Evolutionary conservation across 768 basidiomycete genomes (phyloP).

Genomic region (Cyathus striatus): DNA sequence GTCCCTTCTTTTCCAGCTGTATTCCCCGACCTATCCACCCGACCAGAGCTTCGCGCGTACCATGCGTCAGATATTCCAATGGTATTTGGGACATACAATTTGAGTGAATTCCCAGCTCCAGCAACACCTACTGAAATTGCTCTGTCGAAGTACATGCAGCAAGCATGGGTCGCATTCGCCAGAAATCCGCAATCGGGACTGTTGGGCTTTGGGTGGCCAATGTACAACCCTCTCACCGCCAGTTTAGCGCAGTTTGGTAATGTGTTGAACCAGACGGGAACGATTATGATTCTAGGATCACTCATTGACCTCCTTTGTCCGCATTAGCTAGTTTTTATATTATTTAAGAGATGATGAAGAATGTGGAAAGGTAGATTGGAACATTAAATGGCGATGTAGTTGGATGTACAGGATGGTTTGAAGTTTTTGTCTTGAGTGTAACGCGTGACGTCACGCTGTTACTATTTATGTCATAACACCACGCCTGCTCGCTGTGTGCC

Average conservation of each 20-base stretch:
- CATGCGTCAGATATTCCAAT: slow-evolving; percentile 34
- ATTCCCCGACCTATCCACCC: slow-evolving; percentile 28
- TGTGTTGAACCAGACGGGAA: slow-evolving; percentile 12
- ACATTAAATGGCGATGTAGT: too few relatives aligned
- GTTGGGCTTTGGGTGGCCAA: slow-evolving; percentile 12
- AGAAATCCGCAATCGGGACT: slow-evolving; percentile 26
- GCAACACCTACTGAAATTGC: slow-evolving; percentile 16
- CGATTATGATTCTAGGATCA: slow-evolving; percentile 7
- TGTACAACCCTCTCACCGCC: slow-evolving; percentile 9
- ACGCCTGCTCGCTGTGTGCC: too few relatives aligned
- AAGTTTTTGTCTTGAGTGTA: too few relatives aligned
- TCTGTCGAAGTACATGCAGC: slow-evolving; percentile 27
- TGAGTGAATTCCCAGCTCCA: slow-evolving; percentile 12
- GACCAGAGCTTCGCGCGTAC: slow-evolving; percentile 28
- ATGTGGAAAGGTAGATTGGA: too few relatives aligned
- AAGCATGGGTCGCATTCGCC: slow-evolving; percentile 37
- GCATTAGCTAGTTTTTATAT: too few relatives aligned
- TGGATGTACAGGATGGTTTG: too few relatives aligned
- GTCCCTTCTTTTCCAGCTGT: slow-evolving; percentile 13
- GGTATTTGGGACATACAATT: slow-evolving; percentile 29
- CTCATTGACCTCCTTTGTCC: slow-evolving; percentile 13
- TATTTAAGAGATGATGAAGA: too few relatives aligned
- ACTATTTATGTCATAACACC: too few relatives aligned
- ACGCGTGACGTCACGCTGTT: too few relatives aligned
- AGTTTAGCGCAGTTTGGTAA: slow-evolving; percentile 15